Base-by-base conservation (phyloP, 306 rosid genomes). In the Herpetospermum pedunculosum region DNA sequence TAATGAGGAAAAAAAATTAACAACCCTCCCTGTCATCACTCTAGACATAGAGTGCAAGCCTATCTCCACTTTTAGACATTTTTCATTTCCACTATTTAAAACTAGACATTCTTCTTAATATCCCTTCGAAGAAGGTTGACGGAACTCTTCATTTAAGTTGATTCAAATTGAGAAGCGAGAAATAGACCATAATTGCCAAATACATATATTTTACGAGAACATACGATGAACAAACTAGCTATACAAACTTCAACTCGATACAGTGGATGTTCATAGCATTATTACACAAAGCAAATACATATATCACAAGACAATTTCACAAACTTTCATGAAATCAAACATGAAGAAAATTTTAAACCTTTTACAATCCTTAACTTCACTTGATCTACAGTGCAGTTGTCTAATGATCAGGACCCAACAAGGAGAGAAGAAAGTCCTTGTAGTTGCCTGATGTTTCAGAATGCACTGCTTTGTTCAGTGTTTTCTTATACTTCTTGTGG, bases 361-460 rank as follows among this genome's bases (percentile, higher is more conserved):
- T 53, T 53, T 8, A 53, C 16, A 53, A 53, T 53, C 60, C 30
- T 12, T 23, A 9, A 53, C 60, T 14, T 3, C n/a, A n/a, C 38
- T 15, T 30, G 65, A 6, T 58, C 23, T 2, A 58, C 11, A 14
- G 2, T 14, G 60, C 32, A 54, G 2, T 54, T 54, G 16, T 54
- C 32, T 54, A 54, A 54, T 11, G 60, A 18, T 48, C 53, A 4
- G 53, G 53, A 48, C 96, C 96, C 59, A 90, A 60, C 55, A 90
- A 91, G 73, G 81, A 14, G 38, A 90, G 90, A 75, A 92, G 96
- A 70, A 92, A 85, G 59, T 85, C 72, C 81, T 83, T 74, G 82
- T 92, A 92, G 75, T 79, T 73, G 32, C 98, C 86, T 0, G 96
- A 88, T 37, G 95, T 92, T 75, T 90, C 98, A 1, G 98, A 90